Conservation (phyloP, 169 alveolate genomes). For the Perkinsus olseni region DNA sequence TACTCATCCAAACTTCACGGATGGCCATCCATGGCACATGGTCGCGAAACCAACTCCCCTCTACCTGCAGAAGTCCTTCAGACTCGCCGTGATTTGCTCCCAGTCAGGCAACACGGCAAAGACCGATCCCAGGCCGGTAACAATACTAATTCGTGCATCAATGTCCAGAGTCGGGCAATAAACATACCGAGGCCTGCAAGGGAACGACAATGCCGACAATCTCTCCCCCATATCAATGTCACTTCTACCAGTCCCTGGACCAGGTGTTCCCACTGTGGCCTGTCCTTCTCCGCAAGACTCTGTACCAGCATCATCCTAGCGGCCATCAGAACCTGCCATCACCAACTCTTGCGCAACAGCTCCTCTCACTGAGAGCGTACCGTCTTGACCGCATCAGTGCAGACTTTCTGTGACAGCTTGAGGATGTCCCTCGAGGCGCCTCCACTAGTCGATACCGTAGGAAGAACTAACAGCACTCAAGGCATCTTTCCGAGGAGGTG, state of each 20-base stretch:
- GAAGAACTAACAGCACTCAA: neutral
- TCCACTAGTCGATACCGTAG: neutral
- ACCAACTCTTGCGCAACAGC: neutral
- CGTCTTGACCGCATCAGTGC: neutral
- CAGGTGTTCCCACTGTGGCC: neutral
- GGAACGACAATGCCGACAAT: neutral
- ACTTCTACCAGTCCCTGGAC: neutral
- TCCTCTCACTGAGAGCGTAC: neutral
- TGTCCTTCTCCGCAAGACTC: neutral
- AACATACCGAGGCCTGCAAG: neutral
- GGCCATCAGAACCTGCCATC: neutral
- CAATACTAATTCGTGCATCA: neutral
- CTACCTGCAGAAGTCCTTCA: slow-evolving; percentile 3
- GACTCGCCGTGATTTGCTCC: neutral
- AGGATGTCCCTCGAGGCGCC: neutral
- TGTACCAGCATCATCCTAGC: neutral
- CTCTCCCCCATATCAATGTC: neutral
- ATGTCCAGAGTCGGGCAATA: neutral
- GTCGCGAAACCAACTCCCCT: no score
- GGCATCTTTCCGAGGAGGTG: no score
- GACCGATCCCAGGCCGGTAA: neutral
- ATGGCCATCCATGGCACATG: no score
- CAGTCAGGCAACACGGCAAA: neutral
- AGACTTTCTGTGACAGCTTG: neutral
- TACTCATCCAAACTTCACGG: no score